Evolutionary conservation across 2,329 filamentous ascomycete genomes (phyloP).

Genomic region (Stagonosporopsis chrysanthemi): DNA sequence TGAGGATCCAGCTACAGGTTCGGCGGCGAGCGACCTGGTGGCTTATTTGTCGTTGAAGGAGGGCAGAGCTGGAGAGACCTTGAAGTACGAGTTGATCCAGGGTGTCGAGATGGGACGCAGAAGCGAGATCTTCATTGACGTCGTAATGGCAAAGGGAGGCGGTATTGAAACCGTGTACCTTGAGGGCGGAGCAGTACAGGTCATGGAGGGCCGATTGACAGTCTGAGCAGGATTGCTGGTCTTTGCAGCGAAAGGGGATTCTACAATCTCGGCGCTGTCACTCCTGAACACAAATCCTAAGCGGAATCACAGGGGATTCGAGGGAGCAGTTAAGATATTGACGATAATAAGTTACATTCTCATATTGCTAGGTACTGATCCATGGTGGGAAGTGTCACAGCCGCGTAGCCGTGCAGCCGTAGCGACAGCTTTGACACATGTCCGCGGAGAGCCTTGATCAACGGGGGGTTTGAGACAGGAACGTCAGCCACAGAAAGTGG

Average conservation of each 20-base stretch:
- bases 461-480: conserved; percentile 14
- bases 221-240: conserved; percentile 20
- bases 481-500: conserved; percentile 18
- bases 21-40: conserved; percentile 57
- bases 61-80: conserved; percentile 41
- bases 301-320: conserved; percentile 20
- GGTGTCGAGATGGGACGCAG: conserved; percentile 61
- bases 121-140: conserved; percentile 58
- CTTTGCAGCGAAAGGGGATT: neutral
- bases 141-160: conserved; percentile 50
- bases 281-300: conserved; percentile 1
- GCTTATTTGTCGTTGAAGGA: conserved; percentile 55
- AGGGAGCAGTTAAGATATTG: conserved; percentile 11
- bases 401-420: conserved; percentile 22
- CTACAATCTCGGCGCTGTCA: neutral
- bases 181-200: conserved; percentile 53
- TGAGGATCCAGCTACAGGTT: conserved; percentile 62
- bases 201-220: conserved; percentile 46
- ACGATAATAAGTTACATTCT: conserved; percentile 11
- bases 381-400: conserved; percentile 30
- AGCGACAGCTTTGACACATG: conserved; percentile 26
- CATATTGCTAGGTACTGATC: conserved; percentile 24
- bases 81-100: conserved; percentile 56
- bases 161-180: conserved; percentile 53
- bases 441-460: conserved; percentile 9